Conservation (phyloP, 768 basidiomycete species). For the Russula vinacea region DNA sequence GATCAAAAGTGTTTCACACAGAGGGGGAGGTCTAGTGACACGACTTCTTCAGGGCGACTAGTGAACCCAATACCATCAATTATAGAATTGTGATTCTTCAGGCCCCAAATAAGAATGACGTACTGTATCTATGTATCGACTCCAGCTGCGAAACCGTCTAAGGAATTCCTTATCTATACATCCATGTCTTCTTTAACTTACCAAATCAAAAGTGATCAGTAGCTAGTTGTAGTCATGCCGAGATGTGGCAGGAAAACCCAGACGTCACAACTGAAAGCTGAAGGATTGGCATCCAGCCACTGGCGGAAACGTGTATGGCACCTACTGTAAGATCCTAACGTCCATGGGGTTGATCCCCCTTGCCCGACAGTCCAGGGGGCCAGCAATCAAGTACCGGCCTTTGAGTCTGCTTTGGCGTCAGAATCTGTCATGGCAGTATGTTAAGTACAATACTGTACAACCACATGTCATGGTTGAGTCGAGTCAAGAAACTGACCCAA, state of each 20-base stretch:
- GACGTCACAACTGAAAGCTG: constrained; percentile 1
- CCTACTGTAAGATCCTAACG: too few relatives aligned
- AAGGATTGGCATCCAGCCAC: constrained; percentile 28
- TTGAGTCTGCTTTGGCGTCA: not conserved
- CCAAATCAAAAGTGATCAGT: not conserved
- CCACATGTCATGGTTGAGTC: too few relatives aligned
- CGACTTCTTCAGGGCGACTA: too few relatives aligned
- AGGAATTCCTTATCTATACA: too few relatives aligned
- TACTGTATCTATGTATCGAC: too few relatives aligned
- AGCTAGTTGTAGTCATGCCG: too few relatives aligned
- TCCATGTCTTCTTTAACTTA: not conserved
- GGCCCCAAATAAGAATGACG: too few relatives aligned
- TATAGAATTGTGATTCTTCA: too few relatives aligned
- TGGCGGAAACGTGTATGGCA: constrained; percentile 21
- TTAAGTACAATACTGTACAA: not conserved
- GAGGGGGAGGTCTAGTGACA: too few relatives aligned
- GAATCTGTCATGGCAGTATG: not conserved
- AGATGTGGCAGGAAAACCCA: not conserved
- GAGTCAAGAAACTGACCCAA: constrained; percentile 3
- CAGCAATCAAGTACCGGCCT: not conserved
- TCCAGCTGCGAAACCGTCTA: too few relatives aligned
- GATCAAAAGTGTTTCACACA: too few relatives aligned
- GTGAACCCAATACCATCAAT: too few relatives aligned
- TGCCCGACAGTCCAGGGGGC: constrained; percentile 18
- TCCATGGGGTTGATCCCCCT: not conserved